A percentile compares a stretch with the other conserved stretches of the same genome.
Conservation (phyloP, 1,139 yeast species). For the Candida tropicalis region DNA sequence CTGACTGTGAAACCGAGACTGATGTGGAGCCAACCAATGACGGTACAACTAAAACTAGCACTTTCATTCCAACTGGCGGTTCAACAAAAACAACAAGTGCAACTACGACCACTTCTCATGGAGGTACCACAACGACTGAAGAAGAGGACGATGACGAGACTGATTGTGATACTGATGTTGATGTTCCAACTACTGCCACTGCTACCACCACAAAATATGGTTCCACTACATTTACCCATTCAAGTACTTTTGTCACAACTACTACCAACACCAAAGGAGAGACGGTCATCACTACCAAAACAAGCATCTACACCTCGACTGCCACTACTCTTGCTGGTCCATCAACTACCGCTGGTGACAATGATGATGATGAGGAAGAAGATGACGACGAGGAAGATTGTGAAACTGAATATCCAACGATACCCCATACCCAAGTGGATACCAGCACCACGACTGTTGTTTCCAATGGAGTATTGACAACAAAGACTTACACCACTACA, state of each 20-base stretch:
- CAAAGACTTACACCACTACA: background rate
- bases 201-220: background rate
- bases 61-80: no score
- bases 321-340: conserved; percentile 7
- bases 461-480: conserved; percentile 10
- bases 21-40: background rate
- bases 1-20: conserved; percentile 16
- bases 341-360: conserved; percentile 7
- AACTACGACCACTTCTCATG: no score
- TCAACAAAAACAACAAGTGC: no score
- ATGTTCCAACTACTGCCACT: conserved; percentile 4
- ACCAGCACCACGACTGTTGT: conserved; percentile 4
- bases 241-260: background rate
- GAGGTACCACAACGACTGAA: background rate
- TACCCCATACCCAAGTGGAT: conserved; percentile 6
- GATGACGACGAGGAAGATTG: conserved; percentile 16
- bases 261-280: conserved; percentile 1
- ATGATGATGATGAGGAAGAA: conserved; percentile 20
- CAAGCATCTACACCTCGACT: background rate
- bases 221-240: background rate
- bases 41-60: background rate
- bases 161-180: conserved; percentile 15
- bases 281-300: background rate
- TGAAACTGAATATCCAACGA: conserved; percentile 14
- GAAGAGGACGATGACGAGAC: conserved; percentile 19